A percentile compares a stretch with the other conserved stretches of the same genome.
Evolutionary conservation across 2,329 filamentous ascomycete species (phyloP).

Genomic region (Colletotrichum sp.): DNA sequence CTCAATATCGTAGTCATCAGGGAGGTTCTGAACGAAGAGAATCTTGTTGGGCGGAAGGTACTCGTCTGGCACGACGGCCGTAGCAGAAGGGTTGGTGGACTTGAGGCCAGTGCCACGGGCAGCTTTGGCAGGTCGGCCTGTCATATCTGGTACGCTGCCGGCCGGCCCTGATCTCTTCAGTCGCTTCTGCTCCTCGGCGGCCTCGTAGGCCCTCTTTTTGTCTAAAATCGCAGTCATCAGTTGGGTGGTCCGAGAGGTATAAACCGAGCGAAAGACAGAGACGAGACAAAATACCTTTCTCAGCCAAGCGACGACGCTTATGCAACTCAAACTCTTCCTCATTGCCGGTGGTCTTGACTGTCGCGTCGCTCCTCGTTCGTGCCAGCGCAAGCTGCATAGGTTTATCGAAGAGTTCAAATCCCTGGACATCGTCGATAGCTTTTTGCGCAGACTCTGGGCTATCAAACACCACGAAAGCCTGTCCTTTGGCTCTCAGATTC

Average conservation of each 20-base stretch:
- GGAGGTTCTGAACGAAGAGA: slow-evolving; percentile 90
- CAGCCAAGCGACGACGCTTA: slow-evolving; percentile 81
- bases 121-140: slow-evolving; percentile 70
- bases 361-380: slow-evolving; percentile 85
- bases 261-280: background rate
- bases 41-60: slow-evolving; percentile 98
- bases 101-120: slow-evolving; percentile 78
- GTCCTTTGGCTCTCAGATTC: slow-evolving; percentile 90
- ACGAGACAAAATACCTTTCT: slow-evolving; percentile 72
- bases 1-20: slow-evolving; percentile 85
- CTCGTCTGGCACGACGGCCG: slow-evolving; percentile 90
- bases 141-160: slow-evolving; percentile 48
- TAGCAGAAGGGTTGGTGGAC: slow-evolving; percentile 69
- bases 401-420: slow-evolving; percentile 92
- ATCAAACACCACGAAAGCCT: slow-evolving; percentile 95
- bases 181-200: slow-evolving; percentile 78
- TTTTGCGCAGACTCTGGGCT: slow-evolving; percentile 76
- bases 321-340: slow-evolving; percentile 86
- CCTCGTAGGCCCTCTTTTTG: slow-evolving; percentile 82
- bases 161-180: slow-evolving; percentile 65
- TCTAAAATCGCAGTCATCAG: slow-evolving; percentile 40
- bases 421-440: slow-evolving; percentile 88
- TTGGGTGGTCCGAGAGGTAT: background rate
- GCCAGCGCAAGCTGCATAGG: slow-evolving; percentile 86
- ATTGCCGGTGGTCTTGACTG: slow-evolving; percentile 74